phyloP scores from a whole-genome alignment of 1,284 basidiomycete species.

The Meira nashicola region DNA sequence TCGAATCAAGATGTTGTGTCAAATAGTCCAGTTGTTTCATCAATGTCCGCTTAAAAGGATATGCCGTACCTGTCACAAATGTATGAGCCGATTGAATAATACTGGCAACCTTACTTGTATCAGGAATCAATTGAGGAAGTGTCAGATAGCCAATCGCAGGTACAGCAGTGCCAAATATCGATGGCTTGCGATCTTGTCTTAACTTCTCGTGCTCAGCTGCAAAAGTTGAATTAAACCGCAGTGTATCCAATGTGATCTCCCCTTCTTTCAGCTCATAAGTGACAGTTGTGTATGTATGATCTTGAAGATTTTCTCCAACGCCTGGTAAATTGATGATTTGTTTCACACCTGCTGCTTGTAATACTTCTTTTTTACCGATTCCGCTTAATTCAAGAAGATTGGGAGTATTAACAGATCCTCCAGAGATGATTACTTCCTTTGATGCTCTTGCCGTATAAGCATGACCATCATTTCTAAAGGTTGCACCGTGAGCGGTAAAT shows the following conservation, averaged over 20 bases:
- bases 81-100: constrained; percentile 27
- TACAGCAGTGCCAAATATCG: constrained; percentile 39
- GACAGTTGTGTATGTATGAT: constrained; percentile 53
- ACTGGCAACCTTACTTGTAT: constrained; percentile 21
- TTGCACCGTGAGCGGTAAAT: constrained; percentile 26
- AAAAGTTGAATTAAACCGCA: constrained; percentile 37
- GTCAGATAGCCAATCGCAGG: constrained; percentile 47
- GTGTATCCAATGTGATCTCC: constrained; percentile 35
- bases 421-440: constrained; percentile 42
- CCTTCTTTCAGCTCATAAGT: constrained; percentile 40
- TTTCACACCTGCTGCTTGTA: constrained; percentile 53
- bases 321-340: constrained; percentile 34
- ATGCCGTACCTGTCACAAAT: constrained; percentile 24
- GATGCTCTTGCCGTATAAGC: constrained; percentile 24
- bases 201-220: constrained; percentile 31
- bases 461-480: constrained; percentile 25
- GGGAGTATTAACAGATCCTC: constrained; percentile 51
- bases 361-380: constrained; percentile 55
- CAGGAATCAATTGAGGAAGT: constrained; percentile 29
- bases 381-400: constrained; percentile 58
- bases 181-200: constrained; percentile 33
- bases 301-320: constrained; percentile 57
- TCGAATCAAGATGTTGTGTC: constrained; percentile 24
- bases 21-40: constrained; percentile 45
- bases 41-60: constrained; percentile 33